A percentile compares a stretch with the other conserved stretches of the same genome.
These are phyloP conservation scores for Penicillium parvum DNA, from an alignment of 495 filamentous ascomycete species.

Conservation along the genomic window DNA sequence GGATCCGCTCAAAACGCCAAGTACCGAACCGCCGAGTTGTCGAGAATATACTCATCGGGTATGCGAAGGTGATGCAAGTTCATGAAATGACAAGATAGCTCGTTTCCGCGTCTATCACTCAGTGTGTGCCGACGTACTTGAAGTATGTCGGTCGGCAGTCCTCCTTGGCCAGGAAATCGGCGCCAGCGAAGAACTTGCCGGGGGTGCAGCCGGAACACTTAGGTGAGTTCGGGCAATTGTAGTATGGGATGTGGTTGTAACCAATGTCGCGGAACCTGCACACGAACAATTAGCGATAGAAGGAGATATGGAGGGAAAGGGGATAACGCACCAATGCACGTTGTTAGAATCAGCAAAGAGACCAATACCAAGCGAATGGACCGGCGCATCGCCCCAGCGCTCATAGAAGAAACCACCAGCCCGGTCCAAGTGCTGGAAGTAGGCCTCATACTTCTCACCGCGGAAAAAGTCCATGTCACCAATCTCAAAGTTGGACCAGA, in stretches of 20 bases:
- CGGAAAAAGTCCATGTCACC: slow-evolving; percentile 95
- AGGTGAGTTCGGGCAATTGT: slow-evolving; percentile 94
- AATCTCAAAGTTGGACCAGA: slow-evolving; percentile 99
- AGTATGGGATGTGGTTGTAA: slow-evolving; percentile 97
- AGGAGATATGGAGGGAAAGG: neutral
- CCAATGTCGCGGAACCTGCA: slow-evolving; percentile 97
- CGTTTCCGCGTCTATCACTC: slow-evolving; percentile 15
- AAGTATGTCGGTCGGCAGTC: slow-evolving; percentile 98
- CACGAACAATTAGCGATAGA: slow-evolving; percentile 6
- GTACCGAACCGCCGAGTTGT: slow-evolving; percentile 20
- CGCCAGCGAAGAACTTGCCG: slow-evolving; percentile 84
- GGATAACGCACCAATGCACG: slow-evolving; percentile 80
- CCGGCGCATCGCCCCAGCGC: slow-evolving; percentile 96
- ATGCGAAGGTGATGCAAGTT: slow-evolving; percentile 27
- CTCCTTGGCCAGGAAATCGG: slow-evolving; percentile 75
- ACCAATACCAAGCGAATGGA: slow-evolving; percentile 92
- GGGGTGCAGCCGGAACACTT: slow-evolving; percentile 88
- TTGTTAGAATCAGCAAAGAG: slow-evolving; percentile 86
- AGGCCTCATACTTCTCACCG: slow-evolving; percentile 84
- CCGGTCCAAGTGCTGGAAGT: slow-evolving; percentile 92
- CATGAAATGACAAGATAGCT: slow-evolving; percentile 16
- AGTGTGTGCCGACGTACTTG: slow-evolving; percentile 84
- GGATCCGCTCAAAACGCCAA: slow-evolving; percentile 31
- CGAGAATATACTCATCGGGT: slow-evolving; percentile 26
- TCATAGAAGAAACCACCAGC: slow-evolving; percentile 99